Evolutionary conservation across 495 filamentous ascomycete genomes (phyloP).

Genomic region (Platismatia glauca): DNA sequence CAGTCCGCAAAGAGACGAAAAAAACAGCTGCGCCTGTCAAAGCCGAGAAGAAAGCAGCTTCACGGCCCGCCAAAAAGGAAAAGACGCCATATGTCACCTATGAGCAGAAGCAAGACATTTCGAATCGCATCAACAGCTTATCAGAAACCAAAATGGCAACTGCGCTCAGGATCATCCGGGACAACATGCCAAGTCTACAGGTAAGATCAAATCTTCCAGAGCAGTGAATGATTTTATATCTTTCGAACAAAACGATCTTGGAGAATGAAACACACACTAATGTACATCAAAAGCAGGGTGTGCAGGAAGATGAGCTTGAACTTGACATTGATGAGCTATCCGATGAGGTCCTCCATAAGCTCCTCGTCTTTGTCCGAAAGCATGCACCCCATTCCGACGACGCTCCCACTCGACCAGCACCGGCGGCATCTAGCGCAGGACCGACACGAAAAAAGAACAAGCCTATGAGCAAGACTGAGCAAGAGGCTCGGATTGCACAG

Average conservation of each 20-base stretch:
- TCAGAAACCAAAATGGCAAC: slow-evolving; percentile 62
- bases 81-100: slow-evolving; percentile 52
- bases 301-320: slow-evolving; percentile 78
- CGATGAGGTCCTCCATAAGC: slow-evolving; percentile 60
- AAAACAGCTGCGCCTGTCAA: slow-evolving; percentile 45
- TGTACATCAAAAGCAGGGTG: slow-evolving; percentile 45
- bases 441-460: slow-evolving; percentile 85
- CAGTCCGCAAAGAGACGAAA: slow-evolving; percentile 45
- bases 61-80: slow-evolving; percentile 37
- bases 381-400: slow-evolving; percentile 48
- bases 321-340: slow-evolving; percentile 82
- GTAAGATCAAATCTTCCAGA: slow-evolving; percentile 31
- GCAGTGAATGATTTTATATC: neutral
- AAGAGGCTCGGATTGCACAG: slow-evolving; percentile 78
- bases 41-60: slow-evolving; percentile 41
- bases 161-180: slow-evolving; percentile 84
- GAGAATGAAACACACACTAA: slow-evolving; percentile 23
- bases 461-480: slow-evolving; percentile 91
- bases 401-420: slow-evolving; percentile 31
- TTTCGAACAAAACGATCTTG: slow-evolving; percentile 7
- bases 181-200: slow-evolving; percentile 70
- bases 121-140: slow-evolving; percentile 65
- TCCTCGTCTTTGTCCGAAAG: slow-evolving; percentile 68
- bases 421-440: slow-evolving; percentile 36
- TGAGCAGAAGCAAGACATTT: slow-evolving; percentile 78